phyloP scores from a whole-genome alignment of 164 flowering plant species.

The Magnolia kwangsiensis region DNA sequence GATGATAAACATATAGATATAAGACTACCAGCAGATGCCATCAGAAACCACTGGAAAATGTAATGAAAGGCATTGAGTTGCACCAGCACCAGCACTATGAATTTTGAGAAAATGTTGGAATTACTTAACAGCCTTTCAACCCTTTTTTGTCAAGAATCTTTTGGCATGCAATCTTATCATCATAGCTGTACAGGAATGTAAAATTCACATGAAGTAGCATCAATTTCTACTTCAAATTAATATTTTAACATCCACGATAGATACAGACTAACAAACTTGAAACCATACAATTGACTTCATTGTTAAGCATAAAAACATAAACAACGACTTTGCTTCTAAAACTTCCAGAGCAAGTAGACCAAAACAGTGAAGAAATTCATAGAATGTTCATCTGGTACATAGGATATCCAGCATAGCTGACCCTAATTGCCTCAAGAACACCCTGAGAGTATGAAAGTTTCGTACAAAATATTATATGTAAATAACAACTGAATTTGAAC shows the following conservation, averaged over 20 bases:
- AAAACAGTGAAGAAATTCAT: conserved; percentile 85
- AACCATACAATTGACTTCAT: conserved; percentile 44
- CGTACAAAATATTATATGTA: too few species aligned
- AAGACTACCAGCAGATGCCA: not conserved
- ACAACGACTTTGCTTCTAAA: conserved; percentile 70
- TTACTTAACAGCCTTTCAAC: conserved; percentile 81
- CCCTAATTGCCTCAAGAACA: too few species aligned
- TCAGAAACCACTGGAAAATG: not conserved
- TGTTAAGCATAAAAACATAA: not conserved
- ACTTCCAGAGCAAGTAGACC: conserved; percentile 98
- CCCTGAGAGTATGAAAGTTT: too few species aligned
- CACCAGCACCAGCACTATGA: not conserved
- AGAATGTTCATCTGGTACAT: too few species aligned
- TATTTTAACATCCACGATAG: too few species aligned
- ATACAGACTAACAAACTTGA: not conserved
- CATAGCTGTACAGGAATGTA: conserved; percentile 46
- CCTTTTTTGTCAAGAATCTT: conserved; percentile 85
- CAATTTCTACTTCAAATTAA: not conserved
- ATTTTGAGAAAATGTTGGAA: conserved; percentile 1
- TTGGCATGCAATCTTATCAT: conserved; percentile 89
- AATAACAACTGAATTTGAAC: too few species aligned
- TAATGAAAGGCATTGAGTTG: not conserved
- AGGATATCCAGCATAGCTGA: too few species aligned
- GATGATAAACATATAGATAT: too few species aligned
- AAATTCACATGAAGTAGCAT: not conserved